A percentile compares a stretch with the other conserved stretches of the same genome.
phyloP scores from a whole-genome alignment of 2,329 filamentous ascomycete genomes.

The Ophiostoma tasmaniense region DNA sequence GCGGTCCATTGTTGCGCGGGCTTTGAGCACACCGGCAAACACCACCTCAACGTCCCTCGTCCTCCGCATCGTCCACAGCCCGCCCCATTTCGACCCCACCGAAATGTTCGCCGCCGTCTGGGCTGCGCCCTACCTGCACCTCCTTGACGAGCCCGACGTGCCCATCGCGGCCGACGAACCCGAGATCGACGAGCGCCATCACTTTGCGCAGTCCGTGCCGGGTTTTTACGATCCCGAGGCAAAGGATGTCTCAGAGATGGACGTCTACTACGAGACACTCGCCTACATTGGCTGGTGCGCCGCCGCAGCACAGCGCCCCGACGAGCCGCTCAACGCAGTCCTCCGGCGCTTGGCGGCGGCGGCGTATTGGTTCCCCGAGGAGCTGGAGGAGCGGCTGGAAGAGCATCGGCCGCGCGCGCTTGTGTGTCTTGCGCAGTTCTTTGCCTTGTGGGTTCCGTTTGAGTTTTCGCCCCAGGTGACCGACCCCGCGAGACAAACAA shows the following conservation, averaged over 20 bases:
- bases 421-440: constrained; percentile 33
- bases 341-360: constrained; percentile 31
- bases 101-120: constrained; percentile 27
- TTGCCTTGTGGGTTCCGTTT: constrained; percentile 31
- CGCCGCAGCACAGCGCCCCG: constrained; percentile 24
- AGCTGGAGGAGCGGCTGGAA: constrained; percentile 29
- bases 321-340: constrained; percentile 27
- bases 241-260: constrained; percentile 2
- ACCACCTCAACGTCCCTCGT: background rate
- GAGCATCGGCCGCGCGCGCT: constrained; percentile 31
- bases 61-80: background rate
- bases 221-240: constrained; percentile 19
- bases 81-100: constrained; percentile 27
- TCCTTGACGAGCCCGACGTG: constrained; percentile 24
- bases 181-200: background rate
- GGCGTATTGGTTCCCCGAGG: constrained; percentile 29
- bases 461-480: constrained; percentile 15
- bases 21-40: background rate
- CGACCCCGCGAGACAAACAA: background rate
- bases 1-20: no score
- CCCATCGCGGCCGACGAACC: background rate
- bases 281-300: constrained; percentile 30
- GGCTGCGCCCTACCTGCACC: constrained; percentile 27
- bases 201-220: background rate
- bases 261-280: constrained; percentile 28